Conservation (phyloP, 2,329 filamentous ascomycete genomes). For the Epichloe uncinata region DNA sequence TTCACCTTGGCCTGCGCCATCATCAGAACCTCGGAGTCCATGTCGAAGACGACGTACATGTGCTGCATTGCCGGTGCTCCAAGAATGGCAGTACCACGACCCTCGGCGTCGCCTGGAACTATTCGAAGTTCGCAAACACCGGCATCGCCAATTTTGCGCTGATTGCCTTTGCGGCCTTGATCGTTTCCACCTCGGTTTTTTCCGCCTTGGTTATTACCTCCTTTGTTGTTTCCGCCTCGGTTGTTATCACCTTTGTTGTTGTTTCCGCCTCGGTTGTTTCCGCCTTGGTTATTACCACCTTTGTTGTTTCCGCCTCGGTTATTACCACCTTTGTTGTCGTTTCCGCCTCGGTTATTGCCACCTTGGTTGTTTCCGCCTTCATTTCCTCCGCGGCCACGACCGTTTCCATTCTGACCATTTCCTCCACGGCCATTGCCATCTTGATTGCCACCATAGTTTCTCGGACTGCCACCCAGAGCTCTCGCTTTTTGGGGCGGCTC, state of each 20-base stretch:
- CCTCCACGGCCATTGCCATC: not conserved
- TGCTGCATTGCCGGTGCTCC: slow-evolving; percentile 1
- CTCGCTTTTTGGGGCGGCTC: not conserved
- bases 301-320: too few relatives aligned
- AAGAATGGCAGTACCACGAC: not conserved
- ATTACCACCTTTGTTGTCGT: accelerated
- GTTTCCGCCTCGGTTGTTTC: too few relatives aligned
- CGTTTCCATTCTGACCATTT: not conserved
- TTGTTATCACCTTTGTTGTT: too few relatives aligned
- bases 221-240: too few relatives aligned
- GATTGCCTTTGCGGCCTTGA: not conserved
- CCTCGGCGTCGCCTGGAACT: not conserved
- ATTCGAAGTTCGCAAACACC: not conserved
- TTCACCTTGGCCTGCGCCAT: slow-evolving; percentile 2
- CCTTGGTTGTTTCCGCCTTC: not conserved
- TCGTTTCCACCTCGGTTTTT: not conserved
- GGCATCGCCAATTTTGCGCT: not conserved
- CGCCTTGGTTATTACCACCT: too few relatives aligned
- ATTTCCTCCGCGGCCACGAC: not conserved
- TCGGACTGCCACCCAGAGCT: not conserved
- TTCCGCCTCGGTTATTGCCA: not conserved
- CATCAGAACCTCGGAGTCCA: not conserved
- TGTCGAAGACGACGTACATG: slow-evolving; percentile 3
- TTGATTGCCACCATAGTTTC: not conserved
- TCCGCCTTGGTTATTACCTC: too few relatives aligned